Base-by-base conservation (phyloP, 768 basidiomycete genomes). In the Psilocybe tampanensis region DNA sequence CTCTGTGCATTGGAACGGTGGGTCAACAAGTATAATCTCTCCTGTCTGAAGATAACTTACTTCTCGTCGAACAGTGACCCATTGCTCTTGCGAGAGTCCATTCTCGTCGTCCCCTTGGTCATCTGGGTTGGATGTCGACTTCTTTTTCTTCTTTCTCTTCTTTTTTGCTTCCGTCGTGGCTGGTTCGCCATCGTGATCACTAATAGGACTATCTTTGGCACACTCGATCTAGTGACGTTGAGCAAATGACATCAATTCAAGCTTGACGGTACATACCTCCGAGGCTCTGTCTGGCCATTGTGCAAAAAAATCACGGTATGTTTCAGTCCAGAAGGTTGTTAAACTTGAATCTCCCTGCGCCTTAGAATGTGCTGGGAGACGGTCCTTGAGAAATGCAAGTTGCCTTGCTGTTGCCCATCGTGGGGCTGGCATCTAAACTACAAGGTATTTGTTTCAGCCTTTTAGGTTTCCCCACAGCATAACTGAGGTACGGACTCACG, bases 231-330 rank as follows among this genome's bases (percentile, higher is more conserved):
- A 39, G 15, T n/a, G 36, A 13, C n/a, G 3, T n/a, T 39, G n/a
- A 39, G 12, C 4, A n/a, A 5, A n/a, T 39, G 6, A 15, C 7
- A 39, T 39, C 36, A 39, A 39, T 13, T 39, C 13, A 39, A 15
- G 12, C 4, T 8, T 8, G 36, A 29, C 4, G 9, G 29, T 4
- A 29, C 36, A 15, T 39, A 39, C 36, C 36, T 39, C 36, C n/a
- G 36, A 15, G 12, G 36, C 12, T 4, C n/a, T 39, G 4, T 56
- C 34, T 17, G 59, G 51, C 54, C 59, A 60, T 17, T 19, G 29
- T 2, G 17, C 13, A 23, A 59, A 59, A 26, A 59, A 59, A 29
- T 54, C 58, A 3, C 29, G 45, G 17, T 23, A 23, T 8, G 50
- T 41, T 2, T 9, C 33, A 11, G 9, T 18, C 34, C 39, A 44